Base-by-base conservation (phyloP, 1,139 yeast species). In the Meyerozyma carpophila region DNA sequence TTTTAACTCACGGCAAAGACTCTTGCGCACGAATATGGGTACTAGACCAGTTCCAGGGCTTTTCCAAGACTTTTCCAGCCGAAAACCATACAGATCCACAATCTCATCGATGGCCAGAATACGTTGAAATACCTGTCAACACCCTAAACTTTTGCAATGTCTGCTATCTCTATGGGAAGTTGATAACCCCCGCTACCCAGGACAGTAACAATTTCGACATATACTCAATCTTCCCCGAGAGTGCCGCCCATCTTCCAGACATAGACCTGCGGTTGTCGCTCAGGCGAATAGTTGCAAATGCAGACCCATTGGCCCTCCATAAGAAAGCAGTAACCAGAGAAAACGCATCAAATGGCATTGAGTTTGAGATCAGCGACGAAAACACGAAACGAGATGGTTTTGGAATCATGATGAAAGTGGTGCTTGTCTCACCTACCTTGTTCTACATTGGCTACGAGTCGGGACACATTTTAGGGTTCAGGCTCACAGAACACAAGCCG, bases 1-100 rank as follows among this genome's bases (percentile, higher is more conserved):
- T 79, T 0, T 44, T 80, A 27, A 75, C 81, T 1, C 86, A 81
- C 52, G 77, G 81, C 0, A 66, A 79, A 48, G 87, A 81, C 53
- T 72, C 80, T 1, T 61, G 63, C 14, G 56, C 79, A 8, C 70
- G 69, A 41, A 57, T 81, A 11, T 81, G 85, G 85, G 54, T 62
- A 31, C 41, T 73, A 54, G 11, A 48, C 49, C 18, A 36, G 53
- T 24, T 36, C 13, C 31, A 31, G 39, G 39, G 32, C 26, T 45
- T 43, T 39, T 41, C 42, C 29, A 36, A 26, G 13, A 37, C 36
- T 38, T 40, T 42, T 20, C 42, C 49, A 20, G 34, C n/a, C 10
- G 16, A 31, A 13, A 27, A 28, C 3, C 37, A 43, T 13, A 38
- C 21, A 16, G 28, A 36, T 9, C 13, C 41, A 3, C 45, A 46